Base-by-base conservation (phyloP, 805 yeast species). In the Hanseniaspora thailandica region DNA sequence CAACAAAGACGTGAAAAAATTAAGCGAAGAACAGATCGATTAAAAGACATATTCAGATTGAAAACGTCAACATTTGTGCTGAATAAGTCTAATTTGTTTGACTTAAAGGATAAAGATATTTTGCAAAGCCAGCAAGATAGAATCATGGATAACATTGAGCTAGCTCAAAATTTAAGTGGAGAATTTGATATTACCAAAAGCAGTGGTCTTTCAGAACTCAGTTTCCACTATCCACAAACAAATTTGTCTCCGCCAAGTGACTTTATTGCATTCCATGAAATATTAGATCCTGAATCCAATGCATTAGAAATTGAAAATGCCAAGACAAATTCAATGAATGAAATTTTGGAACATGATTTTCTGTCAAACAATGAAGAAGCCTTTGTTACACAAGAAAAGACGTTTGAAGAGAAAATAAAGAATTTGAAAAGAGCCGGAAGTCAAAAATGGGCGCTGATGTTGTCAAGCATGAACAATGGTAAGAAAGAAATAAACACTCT, bases 161-260 rank as follows among this genome's bases (percentile, higher is more conserved):
- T 12, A 2, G 15, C 7, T 1, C 26, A 38, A 5, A 15, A 7
- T 9, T 22, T 17, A 13, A 20, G 23, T 38, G 26, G 25, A 9
- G 45, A 26, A 2, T 41, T 41, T 41, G 45, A 41, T 26, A 26
- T 41, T 5, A 41, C 45, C 33, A 41, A 25, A 8, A 25, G 45
- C 7, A 41, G 45, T 41, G 45, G 33, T 5, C 6, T 41, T 25
- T 25, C 45, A 2, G 45, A 41, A 25, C n/a, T 17, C 12, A 41
- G 33, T 15, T 41, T 33, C 15, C 33, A 23, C n/a, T 23, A 10
- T 13, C 41, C 41, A 5, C 23, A 45, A 17, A 45, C 49, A 34
- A 45, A 45, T 19, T 25, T 45, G 8, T 45, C 33, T 33, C 49
- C 49, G 4, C 49, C 49, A n/a, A 28, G 12, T 22, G 36, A 26